Percentiles rank a stretch among this genome's conserved stretches.
phyloP scores from a whole-genome alignment of 1,284 basidiomycete species.

The Microbotryum silenes-acaulis region DNA sequence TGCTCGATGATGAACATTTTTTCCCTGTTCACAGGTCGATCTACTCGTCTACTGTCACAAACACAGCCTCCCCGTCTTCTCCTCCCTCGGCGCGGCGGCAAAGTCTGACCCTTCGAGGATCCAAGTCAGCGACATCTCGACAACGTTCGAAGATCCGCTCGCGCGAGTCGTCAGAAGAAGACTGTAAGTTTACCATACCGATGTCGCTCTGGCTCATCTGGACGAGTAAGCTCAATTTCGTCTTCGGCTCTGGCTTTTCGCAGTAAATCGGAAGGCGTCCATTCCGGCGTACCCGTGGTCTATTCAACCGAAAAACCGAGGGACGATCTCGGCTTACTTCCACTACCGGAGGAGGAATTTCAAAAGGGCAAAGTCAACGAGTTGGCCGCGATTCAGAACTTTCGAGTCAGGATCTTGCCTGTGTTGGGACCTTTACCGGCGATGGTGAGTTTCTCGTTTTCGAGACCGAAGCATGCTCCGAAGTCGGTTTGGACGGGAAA shows the following conservation, averaged over 20 bases:
- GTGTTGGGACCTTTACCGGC: conserved; percentile 56
- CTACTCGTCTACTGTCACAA: conserved; percentile 74
- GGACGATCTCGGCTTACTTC: conserved; percentile 73
- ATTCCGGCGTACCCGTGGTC: conserved; percentile 35
- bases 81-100: conserved; percentile 95
- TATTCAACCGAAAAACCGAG: conserved; percentile 91
- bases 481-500: neutral
- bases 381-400: conserved; percentile 85
- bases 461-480: neutral
- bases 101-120: conserved; percentile 91
- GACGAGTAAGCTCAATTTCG: neutral
- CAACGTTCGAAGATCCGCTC: conserved; percentile 88
- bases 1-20: too few relatives aligned
- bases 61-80: conserved; percentile 75
- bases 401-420: conserved; percentile 80
- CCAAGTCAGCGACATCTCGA: conserved; percentile 88
- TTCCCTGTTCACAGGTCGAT: conserved; percentile 50
- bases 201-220: too few relatives aligned
- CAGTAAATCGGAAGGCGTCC: conserved; percentile 30
- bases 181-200: neutral
- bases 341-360: conserved; percentile 86
- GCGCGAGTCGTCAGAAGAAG: conserved; percentile 74
- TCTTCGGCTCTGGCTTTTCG: neutral
- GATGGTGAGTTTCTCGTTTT: conserved; percentile 13
- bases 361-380: conserved; percentile 83